Conservation (phyloP, 1,284 basidiomycete genomes). For the Wolfiporia cocos region DNA sequence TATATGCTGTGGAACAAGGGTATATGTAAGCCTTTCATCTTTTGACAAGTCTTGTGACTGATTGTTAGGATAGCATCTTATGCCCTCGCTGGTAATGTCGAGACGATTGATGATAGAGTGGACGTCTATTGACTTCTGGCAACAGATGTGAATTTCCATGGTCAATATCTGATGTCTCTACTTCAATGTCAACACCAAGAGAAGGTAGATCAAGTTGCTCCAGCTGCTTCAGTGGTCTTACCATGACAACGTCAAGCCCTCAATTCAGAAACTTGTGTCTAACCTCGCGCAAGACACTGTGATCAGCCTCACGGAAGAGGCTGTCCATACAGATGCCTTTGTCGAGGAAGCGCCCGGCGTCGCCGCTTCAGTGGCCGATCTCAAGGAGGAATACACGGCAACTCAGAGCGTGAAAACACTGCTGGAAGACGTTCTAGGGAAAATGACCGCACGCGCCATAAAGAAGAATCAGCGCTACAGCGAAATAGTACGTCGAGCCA, state of each 20-base stretch:
- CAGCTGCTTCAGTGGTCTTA: too few species aligned
- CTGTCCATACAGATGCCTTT: constrained; percentile 55
- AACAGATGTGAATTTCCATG: constrained; percentile 66
- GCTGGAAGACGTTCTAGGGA: constrained; percentile 35
- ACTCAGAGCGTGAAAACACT: constrained; percentile 38
- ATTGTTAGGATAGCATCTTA: constrained; percentile 59
- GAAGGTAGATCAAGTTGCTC: constrained; percentile 59
- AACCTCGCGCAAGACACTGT: constrained; percentile 68
- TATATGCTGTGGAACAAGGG: constrained; percentile 83
- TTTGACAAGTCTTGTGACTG: too few species aligned
- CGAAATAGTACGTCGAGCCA: constrained; percentile 37
- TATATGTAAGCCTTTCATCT: constrained; percentile 50
- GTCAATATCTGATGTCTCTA: constrained; percentile 63
- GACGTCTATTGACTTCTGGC: too few species aligned
- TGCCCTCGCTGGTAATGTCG: constrained; percentile 55
- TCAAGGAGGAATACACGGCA: constrained; percentile 44
- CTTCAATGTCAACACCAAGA: constrained; percentile 88
- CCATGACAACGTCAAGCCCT: constrained; percentile 47
- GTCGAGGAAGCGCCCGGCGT: constrained; percentile 40
- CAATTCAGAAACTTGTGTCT: constrained; percentile 83
- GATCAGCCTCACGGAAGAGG: constrained; percentile 54
- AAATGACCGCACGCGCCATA: constrained; percentile 33
- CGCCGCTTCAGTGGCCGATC: constrained; percentile 35
- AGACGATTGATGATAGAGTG: too few species aligned
- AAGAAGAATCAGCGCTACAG: constrained; percentile 41